Conservation (phyloP, 495 filamentous ascomycete genomes). For the Trypethelium eluteriae region DNA sequence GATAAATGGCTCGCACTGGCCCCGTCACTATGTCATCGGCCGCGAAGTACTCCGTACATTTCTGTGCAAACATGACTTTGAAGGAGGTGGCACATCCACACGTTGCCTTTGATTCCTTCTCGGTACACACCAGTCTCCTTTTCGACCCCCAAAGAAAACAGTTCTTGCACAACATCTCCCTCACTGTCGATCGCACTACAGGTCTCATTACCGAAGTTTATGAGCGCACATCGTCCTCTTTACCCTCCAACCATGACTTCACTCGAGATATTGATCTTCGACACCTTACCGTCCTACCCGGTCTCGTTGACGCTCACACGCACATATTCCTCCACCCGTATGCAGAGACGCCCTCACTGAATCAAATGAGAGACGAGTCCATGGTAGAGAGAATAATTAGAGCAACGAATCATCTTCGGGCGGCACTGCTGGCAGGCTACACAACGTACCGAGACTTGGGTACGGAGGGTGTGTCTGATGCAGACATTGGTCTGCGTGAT, state of each 20-base stretch:
- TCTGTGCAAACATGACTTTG: background rate
- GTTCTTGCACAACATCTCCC: conserved; percentile 39
- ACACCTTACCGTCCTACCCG: conserved; percentile 42
- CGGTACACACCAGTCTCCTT: conserved; percentile 42
- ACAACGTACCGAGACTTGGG: conserved; percentile 51
- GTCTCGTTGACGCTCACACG: conserved; percentile 48
- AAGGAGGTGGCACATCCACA: background rate
- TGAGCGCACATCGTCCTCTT: conserved; percentile 24
- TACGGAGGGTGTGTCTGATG: conserved; percentile 41
- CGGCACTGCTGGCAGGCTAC: conserved; percentile 47
- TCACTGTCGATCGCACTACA: conserved; percentile 29
- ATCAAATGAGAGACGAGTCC: conserved; percentile 47
- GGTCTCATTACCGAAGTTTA: conserved; percentile 40
- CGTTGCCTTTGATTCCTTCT: conserved; percentile 21
- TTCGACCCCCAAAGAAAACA: conserved; percentile 43
- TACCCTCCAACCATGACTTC: conserved; percentile 14
- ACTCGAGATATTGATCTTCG: conserved; percentile 41
- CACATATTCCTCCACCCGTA: conserved; percentile 49
- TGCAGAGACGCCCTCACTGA: conserved; percentile 34
- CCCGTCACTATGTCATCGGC: too few relatives aligned
- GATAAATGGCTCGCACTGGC: too few relatives aligned
- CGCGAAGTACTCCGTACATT: background rate
- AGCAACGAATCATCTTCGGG: conserved; percentile 44
- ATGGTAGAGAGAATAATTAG: conserved; percentile 44
- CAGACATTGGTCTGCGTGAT: conserved; percentile 39